Conservation (phyloP, 2,329 filamentous ascomycete genomes). For the Cadophora gregata region DNA sequence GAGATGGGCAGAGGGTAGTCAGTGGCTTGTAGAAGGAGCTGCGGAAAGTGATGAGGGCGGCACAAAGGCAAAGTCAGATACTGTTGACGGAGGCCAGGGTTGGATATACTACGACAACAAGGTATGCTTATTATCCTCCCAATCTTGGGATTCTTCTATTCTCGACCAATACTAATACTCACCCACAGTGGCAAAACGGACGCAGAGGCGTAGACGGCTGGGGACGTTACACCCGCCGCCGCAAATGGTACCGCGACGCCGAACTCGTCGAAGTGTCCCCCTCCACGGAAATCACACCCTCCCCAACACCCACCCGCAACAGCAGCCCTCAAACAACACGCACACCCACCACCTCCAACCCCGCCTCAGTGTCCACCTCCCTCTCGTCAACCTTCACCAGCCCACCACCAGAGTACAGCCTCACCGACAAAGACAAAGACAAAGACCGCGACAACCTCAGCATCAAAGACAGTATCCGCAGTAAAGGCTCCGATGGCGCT, state of each 20-base stretch:
- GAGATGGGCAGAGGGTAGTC: constrained; percentile 84
- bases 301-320: constrained; percentile 47
- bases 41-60: constrained; percentile 56
- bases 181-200: constrained; percentile 83
- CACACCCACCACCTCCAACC: constrained; percentile 26
- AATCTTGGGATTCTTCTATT: background rate
- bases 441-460: constrained; percentile 9
- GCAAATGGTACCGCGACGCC: constrained; percentile 97
- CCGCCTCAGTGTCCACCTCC: constrained; percentile 1
- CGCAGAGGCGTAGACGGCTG: constrained; percentile 86
- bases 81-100: constrained; percentile 62
- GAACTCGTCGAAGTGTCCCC: constrained; percentile 80
- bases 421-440: constrained; percentile 18
- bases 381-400: constrained; percentile 12
- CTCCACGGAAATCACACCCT: constrained; percentile 52
- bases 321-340: constrained; percentile 33
- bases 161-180: constrained; percentile 27
- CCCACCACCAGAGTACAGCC: constrained; percentile 30
- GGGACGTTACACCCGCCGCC: constrained; percentile 89
- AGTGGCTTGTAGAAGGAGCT: constrained; percentile 86
- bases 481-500: constrained; percentile 25
- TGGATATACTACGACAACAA: constrained; percentile 99
- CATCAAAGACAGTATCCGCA: constrained; percentile 18
- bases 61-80: constrained; percentile 46
- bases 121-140: constrained; percentile 57